These are phyloP conservation scores for Rhodosporidiobolus odoratus DNA, from an alignment of 768 basidiomycete species.

Conservation along the genomic window DNA sequence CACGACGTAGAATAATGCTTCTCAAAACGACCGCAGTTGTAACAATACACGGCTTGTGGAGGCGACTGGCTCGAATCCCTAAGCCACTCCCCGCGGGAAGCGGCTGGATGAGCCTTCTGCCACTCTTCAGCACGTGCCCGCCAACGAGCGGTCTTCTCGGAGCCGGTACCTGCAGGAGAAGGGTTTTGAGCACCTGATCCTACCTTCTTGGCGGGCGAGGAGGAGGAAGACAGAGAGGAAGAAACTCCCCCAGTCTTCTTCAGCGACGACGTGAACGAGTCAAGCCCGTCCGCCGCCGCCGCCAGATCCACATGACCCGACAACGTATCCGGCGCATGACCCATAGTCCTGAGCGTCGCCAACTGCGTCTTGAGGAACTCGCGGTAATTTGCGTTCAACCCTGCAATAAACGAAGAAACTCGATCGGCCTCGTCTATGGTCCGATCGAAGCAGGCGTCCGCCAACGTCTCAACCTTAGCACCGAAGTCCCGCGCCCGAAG, in stretches of 20 bases:
- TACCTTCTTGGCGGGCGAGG: not conserved
- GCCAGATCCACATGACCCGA: not conserved
- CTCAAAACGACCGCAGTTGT: not conserved
- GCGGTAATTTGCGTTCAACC: not conserved
- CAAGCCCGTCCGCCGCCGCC: constrained; percentile 4
- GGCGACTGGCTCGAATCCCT: not conserved
- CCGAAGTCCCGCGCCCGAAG: constrained; percentile 5
- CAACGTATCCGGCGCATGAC: not conserved
- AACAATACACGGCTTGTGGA: not conserved
- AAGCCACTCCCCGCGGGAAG: not conserved
- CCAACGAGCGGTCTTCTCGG: not conserved
- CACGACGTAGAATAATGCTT: not conserved
- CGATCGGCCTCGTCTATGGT: constrained; percentile 5
- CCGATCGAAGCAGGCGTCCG: constrained; percentile 1
- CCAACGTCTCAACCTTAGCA: not conserved
- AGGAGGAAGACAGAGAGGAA: not conserved
- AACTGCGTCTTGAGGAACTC: constrained; percentile 7
- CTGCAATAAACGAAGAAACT: not conserved
- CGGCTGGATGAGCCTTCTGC: not conserved
- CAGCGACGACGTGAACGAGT: not conserved
- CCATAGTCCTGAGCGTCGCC: not conserved
- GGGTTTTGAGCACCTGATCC: not conserved
- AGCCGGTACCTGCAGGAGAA: not conserved
- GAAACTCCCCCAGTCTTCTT: not conserved
- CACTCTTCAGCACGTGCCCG: not conserved